Evolutionary conservation across 2,329 filamentous ascomycete genomes (phyloP).

Genomic region (Diaporthe longicolla): DNA sequence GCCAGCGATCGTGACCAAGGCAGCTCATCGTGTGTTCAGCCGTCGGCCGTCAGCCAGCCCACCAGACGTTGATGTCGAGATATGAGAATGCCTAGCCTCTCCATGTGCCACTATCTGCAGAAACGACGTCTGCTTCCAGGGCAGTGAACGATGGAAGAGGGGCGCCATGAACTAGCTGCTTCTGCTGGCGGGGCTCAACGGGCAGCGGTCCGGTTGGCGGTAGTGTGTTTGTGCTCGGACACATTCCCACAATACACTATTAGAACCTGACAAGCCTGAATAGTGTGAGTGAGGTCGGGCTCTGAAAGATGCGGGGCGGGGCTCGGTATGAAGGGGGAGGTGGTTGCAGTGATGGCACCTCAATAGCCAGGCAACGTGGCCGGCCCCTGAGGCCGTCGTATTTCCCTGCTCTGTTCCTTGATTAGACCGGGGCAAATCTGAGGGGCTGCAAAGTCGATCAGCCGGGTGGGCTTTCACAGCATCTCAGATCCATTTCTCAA

Average conservation of each 20-base stretch:
- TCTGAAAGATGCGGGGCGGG: constrained; percentile 28
- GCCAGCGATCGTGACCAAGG: background rate
- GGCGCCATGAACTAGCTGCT: constrained; percentile 2
- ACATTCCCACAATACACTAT: background rate
- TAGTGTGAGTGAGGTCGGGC: constrained; percentile 25
- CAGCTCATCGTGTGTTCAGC: constrained; percentile 1
- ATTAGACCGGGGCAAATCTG: background rate
- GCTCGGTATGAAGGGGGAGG: background rate
- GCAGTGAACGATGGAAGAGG: background rate
- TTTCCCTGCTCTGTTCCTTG: background rate
- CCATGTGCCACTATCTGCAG: background rate
- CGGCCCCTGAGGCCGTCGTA: constrained; percentile 21
- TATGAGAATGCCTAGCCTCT: background rate
- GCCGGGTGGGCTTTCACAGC: background rate
- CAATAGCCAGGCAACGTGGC: constrained; percentile 19
- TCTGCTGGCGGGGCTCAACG: constrained; percentile 22
- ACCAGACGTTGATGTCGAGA: background rate
- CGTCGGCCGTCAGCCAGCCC: background rate
- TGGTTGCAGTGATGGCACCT: constrained; percentile 26
- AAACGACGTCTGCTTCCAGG: background rate
- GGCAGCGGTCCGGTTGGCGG: constrained; percentile 4
- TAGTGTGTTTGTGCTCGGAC: constrained; percentile 27
- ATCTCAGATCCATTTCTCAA: constrained; percentile 21
- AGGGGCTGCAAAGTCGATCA: constrained; percentile 8
- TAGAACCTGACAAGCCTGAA: constrained; percentile 12